Base-by-base conservation (phyloP, 1,139 yeast species). In the Yamadazyma mexicana region DNA sequence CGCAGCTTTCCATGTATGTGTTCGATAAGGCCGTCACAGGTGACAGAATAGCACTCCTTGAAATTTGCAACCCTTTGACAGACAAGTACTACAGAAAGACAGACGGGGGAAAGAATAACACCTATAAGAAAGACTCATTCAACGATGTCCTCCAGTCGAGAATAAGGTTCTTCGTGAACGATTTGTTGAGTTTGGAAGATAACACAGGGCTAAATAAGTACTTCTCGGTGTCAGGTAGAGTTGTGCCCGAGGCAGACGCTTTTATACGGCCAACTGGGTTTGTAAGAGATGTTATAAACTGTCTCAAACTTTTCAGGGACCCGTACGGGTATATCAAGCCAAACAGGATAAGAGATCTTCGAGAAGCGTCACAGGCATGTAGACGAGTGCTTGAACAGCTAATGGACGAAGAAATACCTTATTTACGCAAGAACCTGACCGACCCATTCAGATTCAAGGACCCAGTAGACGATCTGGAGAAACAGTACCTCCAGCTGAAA, bases 151-250 rank as follows among this genome's bases (percentile, higher is more conserved):
- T 72, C 34, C 73, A 69, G 37, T 60, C 58, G 31, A 52, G 75
- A 30, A 69, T 71, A 3, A 54, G 74, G 25, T 42, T 51, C 2
- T 68, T 70, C 42, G 52, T 69, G 27, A 56, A 72, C 11, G 58
- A 56, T 29, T 43, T 69, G 11, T 57, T 72, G 37, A 55, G 60
- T 10, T 57, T 70, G 41, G 76, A 70, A 38, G 77, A 72, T 45
- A 70, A 69, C 45, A 72, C 77, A 1, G 77, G 77, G 2, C 57
- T 71, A 40, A 72, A 72, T 48, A 69, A 69, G 49, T 67, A 66
- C 47, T 70, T 69, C 45, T 52, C 60, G 22, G 43, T 56, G 1
- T 59, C 73, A 3, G 56, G 60, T 36, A 50, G 72, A 34, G 45
- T 42, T 4, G 46, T 55, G 2, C 50, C 56, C 4, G 69, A 60